These are phyloP conservation scores for Phytopythium helicoides DNA, from an alignment of 352 stramenopile genomes.

Conservation along the genomic window DNA sequence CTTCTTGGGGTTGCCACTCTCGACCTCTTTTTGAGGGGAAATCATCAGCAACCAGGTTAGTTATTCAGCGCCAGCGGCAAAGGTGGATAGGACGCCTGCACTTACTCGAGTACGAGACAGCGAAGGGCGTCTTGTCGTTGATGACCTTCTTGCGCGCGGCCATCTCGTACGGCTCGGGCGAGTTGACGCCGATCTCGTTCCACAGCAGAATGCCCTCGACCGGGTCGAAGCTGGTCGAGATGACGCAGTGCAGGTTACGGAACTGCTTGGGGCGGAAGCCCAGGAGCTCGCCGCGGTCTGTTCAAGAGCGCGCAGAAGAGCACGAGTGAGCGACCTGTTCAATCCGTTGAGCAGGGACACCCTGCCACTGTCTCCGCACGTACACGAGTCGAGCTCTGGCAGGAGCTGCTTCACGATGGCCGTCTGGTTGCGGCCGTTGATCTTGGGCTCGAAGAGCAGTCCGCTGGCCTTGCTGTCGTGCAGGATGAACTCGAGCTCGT, in stretches of 20 bases:
- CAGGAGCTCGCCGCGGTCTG: conserved; percentile 47
- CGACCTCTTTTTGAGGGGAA: conserved; percentile 39
- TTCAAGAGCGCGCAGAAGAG: conserved; percentile 1
- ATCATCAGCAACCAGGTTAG: neutral
- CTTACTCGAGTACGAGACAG: conserved; percentile 78
- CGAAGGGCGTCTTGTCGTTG: conserved; percentile 68
- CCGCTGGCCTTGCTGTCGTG: conserved; percentile 77
- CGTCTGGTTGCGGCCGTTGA: conserved; percentile 70
- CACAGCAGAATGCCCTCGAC: conserved; percentile 78
- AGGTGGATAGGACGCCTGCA: conserved; percentile 10
- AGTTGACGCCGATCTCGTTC: conserved; percentile 80
- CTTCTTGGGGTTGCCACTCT: conserved; percentile 80
- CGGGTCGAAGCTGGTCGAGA: conserved; percentile 75
- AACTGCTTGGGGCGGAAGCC: conserved; percentile 83
- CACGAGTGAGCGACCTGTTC: neutral
- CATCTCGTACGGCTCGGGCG: conserved; percentile 61
- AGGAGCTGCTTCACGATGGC: conserved; percentile 69
- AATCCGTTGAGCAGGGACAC: too few species aligned
- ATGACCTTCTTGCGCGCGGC: conserved; percentile 59
- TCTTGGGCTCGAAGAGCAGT: conserved; percentile 85
- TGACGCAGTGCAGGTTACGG: conserved; percentile 79
- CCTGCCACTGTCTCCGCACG: conserved; percentile 2
- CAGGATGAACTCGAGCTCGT: conserved; percentile 82
- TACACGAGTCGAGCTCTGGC: conserved; percentile 75
- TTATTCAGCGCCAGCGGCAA: neutral